Evolutionary conservation across 805 yeast genomes (phyloP), one percentile per base, ranked within the genome.

Genomic region (Geotrichum ghanense): DNA sequence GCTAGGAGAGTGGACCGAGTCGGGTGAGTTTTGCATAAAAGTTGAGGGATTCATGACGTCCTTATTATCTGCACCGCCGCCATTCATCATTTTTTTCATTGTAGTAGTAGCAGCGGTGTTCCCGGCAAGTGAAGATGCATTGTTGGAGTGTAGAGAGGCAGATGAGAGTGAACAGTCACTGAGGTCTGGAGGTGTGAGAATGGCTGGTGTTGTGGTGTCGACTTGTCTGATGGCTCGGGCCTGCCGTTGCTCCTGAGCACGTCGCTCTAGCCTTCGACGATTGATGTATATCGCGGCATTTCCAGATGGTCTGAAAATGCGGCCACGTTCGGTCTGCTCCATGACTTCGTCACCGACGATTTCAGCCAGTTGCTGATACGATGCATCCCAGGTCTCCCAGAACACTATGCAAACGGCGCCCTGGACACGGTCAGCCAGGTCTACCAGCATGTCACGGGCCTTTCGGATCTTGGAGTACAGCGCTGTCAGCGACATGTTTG

Each of bases 341-440:
- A 61, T 49, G 20, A 50, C 55, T 9, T 50, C 53, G 19, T 46
- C 48, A 3, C 63, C 59, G 0, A 55, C 56, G n/a, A 57, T 49
- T 22, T 56, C 59, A 27, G 59, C 57, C 44, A 61, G 51, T 21
- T 57, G 51, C 21, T 56, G 53, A 42, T 55, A 58, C 27, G 58
- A 50, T 22, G 55, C 60, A 45, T 61, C 65, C 65, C 65, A 61
- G 44, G 54, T 48, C 37, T 61, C 62, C 65, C 65, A 61, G 45
- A 61, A 61, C 22, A 62, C 65, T 44, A 49, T 50, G 51, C 60
- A 54, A 23, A 55, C 51, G 20, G 59, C 61, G 22, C 63, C 61
- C 45, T 59, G 62, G 40, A 55, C 48, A 2, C 62, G 48, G 44
- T 56, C 59, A 10, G 55, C 54, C 14, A 58, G 50, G 45, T 58